Conservation (phyloP, 1,139 yeast genomes). For the Meyerozyma guilliermondii region DNA sequence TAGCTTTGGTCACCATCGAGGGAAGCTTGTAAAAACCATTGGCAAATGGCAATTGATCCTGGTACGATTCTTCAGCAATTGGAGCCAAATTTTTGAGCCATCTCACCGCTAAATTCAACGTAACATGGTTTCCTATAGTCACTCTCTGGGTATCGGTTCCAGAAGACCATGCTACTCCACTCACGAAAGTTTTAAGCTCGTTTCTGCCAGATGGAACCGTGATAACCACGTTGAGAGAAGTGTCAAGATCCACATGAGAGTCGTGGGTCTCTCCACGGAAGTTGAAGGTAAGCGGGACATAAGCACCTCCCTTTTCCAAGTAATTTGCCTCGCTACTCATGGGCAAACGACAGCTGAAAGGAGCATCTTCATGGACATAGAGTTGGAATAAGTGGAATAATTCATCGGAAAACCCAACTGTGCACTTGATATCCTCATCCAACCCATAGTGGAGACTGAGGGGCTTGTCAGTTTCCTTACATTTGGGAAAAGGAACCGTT, state of each 20-base stretch:
- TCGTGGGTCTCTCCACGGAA: conserved; percentile 66
- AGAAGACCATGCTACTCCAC: conserved; percentile 60
- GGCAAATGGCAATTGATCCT: conserved; percentile 23
- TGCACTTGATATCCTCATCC: conserved; percentile 54
- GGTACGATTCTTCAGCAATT: conserved; percentile 13
- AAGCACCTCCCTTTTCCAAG: conserved; percentile 46
- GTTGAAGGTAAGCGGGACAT: conserved; percentile 58
- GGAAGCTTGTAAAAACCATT: conserved; percentile 44
- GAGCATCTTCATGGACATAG: conserved; percentile 73
- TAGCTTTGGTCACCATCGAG: conserved; percentile 5
- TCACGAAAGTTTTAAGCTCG: conserved; percentile 39
- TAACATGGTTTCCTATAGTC: conserved; percentile 61
- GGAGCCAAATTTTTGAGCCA: conserved; percentile 44
- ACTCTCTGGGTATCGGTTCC: conserved; percentile 57
- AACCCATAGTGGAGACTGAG: conserved; percentile 48
- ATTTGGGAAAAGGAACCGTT: conserved; percentile 54
- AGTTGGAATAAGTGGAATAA: conserved; percentile 68
- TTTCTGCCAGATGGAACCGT: conserved; percentile 31
- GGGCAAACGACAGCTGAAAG: conserved; percentile 66
- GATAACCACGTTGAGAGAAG: conserved; percentile 50
- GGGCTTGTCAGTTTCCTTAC: conserved; percentile 62
- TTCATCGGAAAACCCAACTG: conserved; percentile 61
- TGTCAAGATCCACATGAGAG: conserved; percentile 66
- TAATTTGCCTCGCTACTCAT: conserved; percentile 38
- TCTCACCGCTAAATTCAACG: conserved; percentile 53